Conservation (phyloP, 169 alveolate genomes). For the Blepharisma undulans region DNA sequence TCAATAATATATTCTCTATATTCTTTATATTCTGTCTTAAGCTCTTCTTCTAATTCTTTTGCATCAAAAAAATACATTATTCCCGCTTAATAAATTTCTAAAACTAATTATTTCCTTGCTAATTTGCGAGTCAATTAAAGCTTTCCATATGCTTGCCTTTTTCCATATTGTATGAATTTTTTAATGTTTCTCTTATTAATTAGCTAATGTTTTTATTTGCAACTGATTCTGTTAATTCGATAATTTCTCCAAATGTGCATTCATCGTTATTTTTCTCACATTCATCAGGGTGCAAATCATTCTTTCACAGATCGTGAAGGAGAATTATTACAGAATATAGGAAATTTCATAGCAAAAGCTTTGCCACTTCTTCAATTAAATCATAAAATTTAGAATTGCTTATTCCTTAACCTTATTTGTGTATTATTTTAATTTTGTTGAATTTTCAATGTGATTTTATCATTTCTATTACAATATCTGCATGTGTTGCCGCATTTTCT, state of each 20-base stretch:
- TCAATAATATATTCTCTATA: not conserved
- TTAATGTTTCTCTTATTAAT: not conserved
- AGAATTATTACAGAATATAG: not conserved
- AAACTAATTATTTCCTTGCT: not conserved
- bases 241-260: not conserved
- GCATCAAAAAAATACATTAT: not conserved
- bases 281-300: constrained; percentile 25
- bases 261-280: not conserved
- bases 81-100: not conserved
- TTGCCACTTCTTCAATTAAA: not conserved
- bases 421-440: not conserved
- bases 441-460: not conserved
- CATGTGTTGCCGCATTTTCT: not conserved
- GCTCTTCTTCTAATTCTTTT: not conserved
- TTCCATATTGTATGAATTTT: not conserved
- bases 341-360: not conserved
- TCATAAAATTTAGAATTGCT: not conserved
- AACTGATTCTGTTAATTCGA: not conserved
- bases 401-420: not conserved
- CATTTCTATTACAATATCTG: not conserved
- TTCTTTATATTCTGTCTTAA: not conserved
- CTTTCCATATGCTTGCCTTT: not conserved
- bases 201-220: not conserved
- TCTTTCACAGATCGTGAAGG: not conserved
- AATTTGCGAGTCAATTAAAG: not conserved